Evolutionary conservation across 208 protist species (phyloP).

Genomic region (Phytomonas sp.): DNA sequence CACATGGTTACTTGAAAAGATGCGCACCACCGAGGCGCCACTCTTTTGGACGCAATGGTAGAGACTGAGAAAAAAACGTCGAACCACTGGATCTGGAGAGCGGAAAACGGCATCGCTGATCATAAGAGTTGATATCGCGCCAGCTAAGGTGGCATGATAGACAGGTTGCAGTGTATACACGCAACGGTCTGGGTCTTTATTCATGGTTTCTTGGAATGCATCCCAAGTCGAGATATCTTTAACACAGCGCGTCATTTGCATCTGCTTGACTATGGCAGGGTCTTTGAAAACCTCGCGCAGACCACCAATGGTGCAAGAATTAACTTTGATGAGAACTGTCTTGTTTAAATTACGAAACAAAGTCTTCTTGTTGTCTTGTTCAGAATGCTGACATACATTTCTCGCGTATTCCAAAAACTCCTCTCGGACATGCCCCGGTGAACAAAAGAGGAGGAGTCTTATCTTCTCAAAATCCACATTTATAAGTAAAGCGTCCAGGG

Average conservation of each 20-base stretch:
- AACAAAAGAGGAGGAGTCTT: constrained; percentile 92
- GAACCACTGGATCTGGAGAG: constrained; percentile 61
- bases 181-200: constrained; percentile 74
- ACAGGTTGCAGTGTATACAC: constrained; percentile 92
- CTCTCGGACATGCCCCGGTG: constrained; percentile 90
- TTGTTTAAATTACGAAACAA: constrained; percentile 85
- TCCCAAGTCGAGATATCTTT: constrained; percentile 91
- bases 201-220: constrained; percentile 91
- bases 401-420: constrained; percentile 42
- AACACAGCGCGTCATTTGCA: constrained; percentile 86
- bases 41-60: constrained; percentile 80
- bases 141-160: constrained; percentile 59
- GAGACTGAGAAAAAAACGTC: constrained; percentile 89
- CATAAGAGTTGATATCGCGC: constrained; percentile 83
- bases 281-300: constrained; percentile 89
- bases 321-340: constrained; percentile 86
- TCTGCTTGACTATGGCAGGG: constrained; percentile 47
- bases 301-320: constrained; percentile 74
- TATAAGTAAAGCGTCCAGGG: constrained; percentile 77
- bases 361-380: neutral
- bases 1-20: constrained; percentile 94
- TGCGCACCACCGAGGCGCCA: constrained; percentile 62
- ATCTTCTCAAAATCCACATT: constrained; percentile 93
- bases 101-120: constrained; percentile 92
- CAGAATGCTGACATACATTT: neutral